Base-by-base conservation (phyloP, 2,329 filamentous ascomycete genomes). In the Exophiala bonariae region DNA sequence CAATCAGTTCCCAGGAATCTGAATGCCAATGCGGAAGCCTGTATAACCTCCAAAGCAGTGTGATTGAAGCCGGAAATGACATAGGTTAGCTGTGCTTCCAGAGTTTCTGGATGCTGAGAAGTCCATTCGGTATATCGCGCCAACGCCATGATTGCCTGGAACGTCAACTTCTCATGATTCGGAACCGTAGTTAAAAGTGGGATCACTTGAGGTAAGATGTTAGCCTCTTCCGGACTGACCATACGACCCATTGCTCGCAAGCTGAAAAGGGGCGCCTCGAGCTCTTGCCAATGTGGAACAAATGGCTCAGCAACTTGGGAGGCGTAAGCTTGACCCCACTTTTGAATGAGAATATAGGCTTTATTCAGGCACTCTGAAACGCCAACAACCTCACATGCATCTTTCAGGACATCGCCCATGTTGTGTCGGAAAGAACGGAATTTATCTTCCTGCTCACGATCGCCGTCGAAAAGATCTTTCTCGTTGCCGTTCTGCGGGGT, bases 121-220 rank as follows among this genome's bases (percentile, higher is more conserved):
- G 95, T 99, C 93, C 93, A 99, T 67, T 97, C 92, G 0, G 95
- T 99, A 65, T 99, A 99, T 53, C 93, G 82, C 30, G 90, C 93
- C 17, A 99, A 80, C 3, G 95, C 91, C 90, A 99, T 96, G 62
- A 97, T 96, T 4, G 92, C 92, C 54, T 95, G 92, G 69, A 99
- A 99, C 6, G 91, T 89, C n/a, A 99, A 80, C 73, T 97, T 99
- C 69, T 97, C 89, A 61, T 99, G 93, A 62, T 88, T 85, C 0
- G 93, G 93, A 51, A 99, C 95, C 63, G 95, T 88, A 9, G 96
- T 89, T 54, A 99, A 83, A 47, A 99, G 77, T 14, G 91, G 91
- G 72, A 99, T 96, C 13, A 99, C 83, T 63, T 92, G 88, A 3
- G 90, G 88, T 32, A 99, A 77, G 59, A 99, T 88, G 31, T 89